Percentiles rank a stretch among this genome's conserved stretches.
phyloP scores from a whole-genome alignment of 2,329 filamentous ascomycete species.

The Sphaerulina populicola region DNA sequence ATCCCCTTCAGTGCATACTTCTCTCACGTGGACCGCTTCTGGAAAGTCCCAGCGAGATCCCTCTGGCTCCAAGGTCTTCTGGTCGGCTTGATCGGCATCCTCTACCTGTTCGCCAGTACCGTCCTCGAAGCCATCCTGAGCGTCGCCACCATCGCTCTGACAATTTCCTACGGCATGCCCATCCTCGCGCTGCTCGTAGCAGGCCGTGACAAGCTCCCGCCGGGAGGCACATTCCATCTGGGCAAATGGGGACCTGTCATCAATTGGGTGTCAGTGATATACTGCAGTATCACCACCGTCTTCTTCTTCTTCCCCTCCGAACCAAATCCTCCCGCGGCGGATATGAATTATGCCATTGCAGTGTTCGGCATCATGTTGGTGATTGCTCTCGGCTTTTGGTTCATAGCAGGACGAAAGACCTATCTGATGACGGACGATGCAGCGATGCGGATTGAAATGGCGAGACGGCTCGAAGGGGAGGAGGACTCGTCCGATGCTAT shows the following conservation, averaged over 20 bases:
- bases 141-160: conserved; percentile 38
- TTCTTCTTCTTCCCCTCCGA: conserved; percentile 49
- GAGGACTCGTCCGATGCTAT: not conserved
- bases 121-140: conserved; percentile 40
- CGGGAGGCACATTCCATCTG: conserved; percentile 38
- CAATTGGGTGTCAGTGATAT: conserved; percentile 43
- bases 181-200: conserved; percentile 35
- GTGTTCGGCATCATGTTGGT: conserved; percentile 51
- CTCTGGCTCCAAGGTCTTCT: conserved; percentile 46
- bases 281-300: conserved; percentile 46
- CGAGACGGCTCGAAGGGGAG: conserved; percentile 12
- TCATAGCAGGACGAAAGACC: conserved; percentile 40
- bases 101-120: conserved; percentile 35
- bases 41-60: conserved; percentile 47
- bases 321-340: conserved; percentile 40
- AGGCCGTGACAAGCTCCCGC: conserved; percentile 47
- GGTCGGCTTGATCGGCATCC: conserved; percentile 44
- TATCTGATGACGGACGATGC: conserved; percentile 27
- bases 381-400: conserved; percentile 45
- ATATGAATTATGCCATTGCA: conserved; percentile 53
- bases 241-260: conserved; percentile 32
- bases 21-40: conserved; percentile 39
- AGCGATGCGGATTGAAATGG: conserved; percentile 20
- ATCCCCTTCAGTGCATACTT: conserved; percentile 26
- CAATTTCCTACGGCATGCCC: conserved; percentile 37